Conservation (phyloP, 2,329 filamentous ascomycete species). For the Epichloe uncinata region DNA sequence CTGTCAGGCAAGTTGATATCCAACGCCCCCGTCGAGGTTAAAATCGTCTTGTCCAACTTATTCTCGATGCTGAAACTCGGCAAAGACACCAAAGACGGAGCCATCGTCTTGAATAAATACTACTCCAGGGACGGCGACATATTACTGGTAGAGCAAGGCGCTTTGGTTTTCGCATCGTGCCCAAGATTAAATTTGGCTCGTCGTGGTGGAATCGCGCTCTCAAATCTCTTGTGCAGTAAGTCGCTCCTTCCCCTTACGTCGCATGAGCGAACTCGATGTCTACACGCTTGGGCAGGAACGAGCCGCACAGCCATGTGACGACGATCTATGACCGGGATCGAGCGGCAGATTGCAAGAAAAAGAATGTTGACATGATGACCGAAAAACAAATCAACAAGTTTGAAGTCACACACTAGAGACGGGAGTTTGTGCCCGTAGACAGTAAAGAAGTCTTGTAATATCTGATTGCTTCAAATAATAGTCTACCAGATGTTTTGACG, state of each 20-base stretch:
- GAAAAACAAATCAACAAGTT: neutral
- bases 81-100: constrained; percentile 10
- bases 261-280: neutral
- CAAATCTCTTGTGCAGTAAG: neutral
- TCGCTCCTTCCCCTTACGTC: neutral
- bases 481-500: neutral
- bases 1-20: constrained; percentile 13
- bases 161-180: neutral
- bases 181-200: neutral
- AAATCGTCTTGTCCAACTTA: constrained; percentile 11
- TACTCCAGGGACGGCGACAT: neutral
- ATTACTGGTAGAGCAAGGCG: neutral
- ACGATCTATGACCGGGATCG: too few relatives aligned
- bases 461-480: neutral
- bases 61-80: constrained; percentile 13
- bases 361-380: too few relatives aligned
- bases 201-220: too few relatives aligned
- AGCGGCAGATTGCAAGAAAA: too few relatives aligned
- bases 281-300: neutral
- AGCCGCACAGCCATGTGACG: neutral
- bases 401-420: neutral
- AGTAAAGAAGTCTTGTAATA: neutral
- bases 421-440: neutral
- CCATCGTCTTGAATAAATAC: constrained; percentile 2
- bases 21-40: constrained; percentile 15